phyloP scores from a whole-genome alignment of 108 stramenopile species.

The Cyclotella sp. region DNA sequence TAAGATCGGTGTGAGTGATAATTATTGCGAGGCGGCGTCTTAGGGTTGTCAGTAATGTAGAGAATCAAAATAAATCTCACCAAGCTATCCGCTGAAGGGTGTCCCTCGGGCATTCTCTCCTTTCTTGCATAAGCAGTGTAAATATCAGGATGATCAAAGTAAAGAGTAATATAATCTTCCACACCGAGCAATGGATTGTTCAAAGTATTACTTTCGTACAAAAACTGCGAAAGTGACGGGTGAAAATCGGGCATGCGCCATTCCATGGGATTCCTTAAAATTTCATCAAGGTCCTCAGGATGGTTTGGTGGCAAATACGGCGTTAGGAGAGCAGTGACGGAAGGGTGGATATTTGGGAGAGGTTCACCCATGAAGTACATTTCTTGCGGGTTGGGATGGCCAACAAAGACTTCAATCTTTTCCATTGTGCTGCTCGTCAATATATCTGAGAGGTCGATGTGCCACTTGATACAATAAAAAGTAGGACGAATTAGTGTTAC shows the following conservation, averaged over 20 bases:
- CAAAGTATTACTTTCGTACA: slow-evolving; percentile 3
- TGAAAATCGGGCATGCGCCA: slow-evolving; percentile 9
- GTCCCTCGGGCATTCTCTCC: slow-evolving; percentile 1
- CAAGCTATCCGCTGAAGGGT: neutral
- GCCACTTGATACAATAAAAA: slow-evolving; percentile 9
- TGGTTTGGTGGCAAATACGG: slow-evolving; percentile 9
- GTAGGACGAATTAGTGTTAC: no score
- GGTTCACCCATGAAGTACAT: neutral
- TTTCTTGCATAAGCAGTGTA: neutral
- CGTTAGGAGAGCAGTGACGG: neutral
- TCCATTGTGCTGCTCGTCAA: neutral
- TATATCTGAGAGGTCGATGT: slow-evolving; percentile 8
- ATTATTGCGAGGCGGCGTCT: neutral
- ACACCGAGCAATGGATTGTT: neutral
- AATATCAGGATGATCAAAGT: slow-evolving; percentile 9
- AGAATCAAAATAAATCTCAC: neutral
- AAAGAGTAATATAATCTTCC: slow-evolving; percentile 5
- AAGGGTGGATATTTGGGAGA: slow-evolving; percentile 6
- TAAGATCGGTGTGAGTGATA: neutral
- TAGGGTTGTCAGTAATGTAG: neutral
- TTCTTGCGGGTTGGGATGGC: slow-evolving; percentile 8
- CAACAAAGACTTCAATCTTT: neutral
- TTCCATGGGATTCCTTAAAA: slow-evolving; percentile 10
- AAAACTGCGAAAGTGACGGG: neutral
- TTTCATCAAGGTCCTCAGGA: slow-evolving; percentile 15